Base-by-base conservation (phyloP, 305 asterid species). In the Nicotiana rustica region DNA sequence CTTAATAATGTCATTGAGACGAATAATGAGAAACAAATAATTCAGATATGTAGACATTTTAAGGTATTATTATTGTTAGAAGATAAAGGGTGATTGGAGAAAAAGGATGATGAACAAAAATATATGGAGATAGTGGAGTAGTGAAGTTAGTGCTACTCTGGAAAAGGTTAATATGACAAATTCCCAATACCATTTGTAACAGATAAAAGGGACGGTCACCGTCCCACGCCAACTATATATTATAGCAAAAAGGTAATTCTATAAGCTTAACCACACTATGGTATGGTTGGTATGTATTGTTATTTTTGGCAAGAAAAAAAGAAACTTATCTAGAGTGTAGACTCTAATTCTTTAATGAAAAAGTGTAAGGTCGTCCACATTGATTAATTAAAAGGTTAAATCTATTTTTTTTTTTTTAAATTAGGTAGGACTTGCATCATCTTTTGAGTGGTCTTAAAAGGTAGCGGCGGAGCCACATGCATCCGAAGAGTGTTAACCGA, bases 121-220 rank as follows among this genome's bases (percentile, higher is more conserved):
- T 25, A 69, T 5, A 33, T 60, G 61, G 14, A 67, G 18, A 77
- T 49, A 25, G 76, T 61, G 77, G 76, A 66, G 62, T 77, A 78
- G 36, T 62, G 82, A 15, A 83, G 82, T 1, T 62, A 77, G 70
- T 57, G 77, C 44, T 75, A 75, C 69, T 18, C 79, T 57, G 76
- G 65, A 59, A 44, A 84, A 71, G 67, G 67, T 35, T 65, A 38
- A 73, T 44, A 66, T 80, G 82, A 25, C 81, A 77, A 64, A 21
- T 64, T 64, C 6, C 29, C 64, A 73, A 73, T 1, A 47, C 64
- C 41, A 73, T 62, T 60, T 71, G 38, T 70, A 65, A 77, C 33
- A 83, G 82, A 83, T 49, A 73, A 49, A 36, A 83, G 79, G 78
- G 59, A 41, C 35, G 6, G 61, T 80, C 87, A 86, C 88, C 86